Conservation (phyloP, 441 rosid genomes). For the Pelargonium fulgidum region DNA sequence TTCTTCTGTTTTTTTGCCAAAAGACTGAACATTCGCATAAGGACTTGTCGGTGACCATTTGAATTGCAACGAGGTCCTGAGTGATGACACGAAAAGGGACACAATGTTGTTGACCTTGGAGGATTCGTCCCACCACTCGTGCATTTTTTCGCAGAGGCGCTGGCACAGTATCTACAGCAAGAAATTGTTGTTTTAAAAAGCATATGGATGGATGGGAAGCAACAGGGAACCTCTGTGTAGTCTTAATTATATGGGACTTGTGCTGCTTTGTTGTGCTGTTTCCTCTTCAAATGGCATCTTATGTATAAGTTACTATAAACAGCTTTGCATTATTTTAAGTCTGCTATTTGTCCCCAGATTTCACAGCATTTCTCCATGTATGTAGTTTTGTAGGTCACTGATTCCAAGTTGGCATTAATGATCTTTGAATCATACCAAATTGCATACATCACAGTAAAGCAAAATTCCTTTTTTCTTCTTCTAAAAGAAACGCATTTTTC, state of each 20-base stretch:
- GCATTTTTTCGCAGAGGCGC: neutral
- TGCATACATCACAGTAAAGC: neutral
- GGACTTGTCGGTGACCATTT: no score
- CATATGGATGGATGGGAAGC: conserved; percentile 9
- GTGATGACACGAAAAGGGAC: no score
- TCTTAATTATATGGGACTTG: neutral
- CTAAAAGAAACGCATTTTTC: no score
- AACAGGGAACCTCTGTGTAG: conserved; percentile 12
- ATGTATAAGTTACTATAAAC: no score
- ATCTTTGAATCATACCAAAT: neutral
- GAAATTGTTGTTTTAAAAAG: conserved; percentile 1
- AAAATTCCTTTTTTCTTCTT: no score
- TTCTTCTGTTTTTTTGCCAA: no score
- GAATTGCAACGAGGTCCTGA: no score
- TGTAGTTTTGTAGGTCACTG: neutral
- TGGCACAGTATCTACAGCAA: conserved; percentile 20
- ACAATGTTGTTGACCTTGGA: no score
- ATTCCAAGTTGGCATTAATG: neutral
- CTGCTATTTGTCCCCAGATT: conserved; percentile 11
- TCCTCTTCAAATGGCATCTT: conserved; percentile 14
- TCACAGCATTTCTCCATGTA: conserved; percentile 15
- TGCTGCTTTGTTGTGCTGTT: conserved; percentile 7
- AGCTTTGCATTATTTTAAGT: neutral
- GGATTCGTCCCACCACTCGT: no score
- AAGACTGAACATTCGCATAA: no score